These are phyloP conservation scores for Lizonia empirigonia DNA, from an alignment of 2,329 filamentous ascomycete genomes.

Conservation along the genomic window DNA sequence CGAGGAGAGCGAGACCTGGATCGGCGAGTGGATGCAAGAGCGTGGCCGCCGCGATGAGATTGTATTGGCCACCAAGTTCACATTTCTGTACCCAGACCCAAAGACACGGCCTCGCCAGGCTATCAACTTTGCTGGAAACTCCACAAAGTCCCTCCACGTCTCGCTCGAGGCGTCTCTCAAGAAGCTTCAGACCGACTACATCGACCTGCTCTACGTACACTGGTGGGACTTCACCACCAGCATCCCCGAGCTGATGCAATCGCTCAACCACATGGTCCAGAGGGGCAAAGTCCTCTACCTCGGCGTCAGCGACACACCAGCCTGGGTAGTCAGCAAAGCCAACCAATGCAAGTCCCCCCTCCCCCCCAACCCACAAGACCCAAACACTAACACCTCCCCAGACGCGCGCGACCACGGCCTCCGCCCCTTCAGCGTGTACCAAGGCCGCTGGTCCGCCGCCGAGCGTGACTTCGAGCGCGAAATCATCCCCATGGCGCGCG, in stretches of 20 bases:
- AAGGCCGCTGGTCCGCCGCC: slow-evolving; percentile 66
- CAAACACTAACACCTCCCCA: slow-evolving; percentile 6
- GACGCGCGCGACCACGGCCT: slow-evolving; percentile 60
- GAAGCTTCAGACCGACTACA: slow-evolving; percentile 51
- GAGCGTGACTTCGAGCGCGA: slow-evolving; percentile 72
- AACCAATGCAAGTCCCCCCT: slow-evolving; percentile 48
- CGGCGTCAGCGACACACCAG: slow-evolving; percentile 47
- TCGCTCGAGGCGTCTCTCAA: slow-evolving; percentile 49
- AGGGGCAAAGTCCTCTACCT: slow-evolving; percentile 49
- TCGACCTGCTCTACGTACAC: slow-evolving; percentile 50
- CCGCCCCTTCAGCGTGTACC: slow-evolving; percentile 61
- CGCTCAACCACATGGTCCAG: slow-evolving; percentile 42
- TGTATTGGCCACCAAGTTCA: slow-evolving; percentile 62
- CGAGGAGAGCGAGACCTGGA: slow-evolving; percentile 55
- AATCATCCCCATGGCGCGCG: slow-evolving; percentile 69
- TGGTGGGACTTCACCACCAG: slow-evolving; percentile 50
- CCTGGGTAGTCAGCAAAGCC: slow-evolving; percentile 53
- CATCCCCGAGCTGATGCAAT: slow-evolving; percentile 49
- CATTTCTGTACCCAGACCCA: slow-evolving; percentile 38
- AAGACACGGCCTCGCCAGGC: slow-evolving; percentile 32
- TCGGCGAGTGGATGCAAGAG: slow-evolving; percentile 59
- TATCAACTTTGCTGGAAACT: slow-evolving; percentile 53
- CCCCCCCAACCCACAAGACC: neutral
- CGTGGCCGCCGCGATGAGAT: slow-evolving; percentile 56
- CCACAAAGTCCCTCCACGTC: slow-evolving; percentile 46